A percentile compares a stretch with the other conserved stretches of the same genome.
Evolutionary conservation across 108 stramenopile genomes (phyloP).

Genomic region (Cylindrotheca fusiformis): DNA sequence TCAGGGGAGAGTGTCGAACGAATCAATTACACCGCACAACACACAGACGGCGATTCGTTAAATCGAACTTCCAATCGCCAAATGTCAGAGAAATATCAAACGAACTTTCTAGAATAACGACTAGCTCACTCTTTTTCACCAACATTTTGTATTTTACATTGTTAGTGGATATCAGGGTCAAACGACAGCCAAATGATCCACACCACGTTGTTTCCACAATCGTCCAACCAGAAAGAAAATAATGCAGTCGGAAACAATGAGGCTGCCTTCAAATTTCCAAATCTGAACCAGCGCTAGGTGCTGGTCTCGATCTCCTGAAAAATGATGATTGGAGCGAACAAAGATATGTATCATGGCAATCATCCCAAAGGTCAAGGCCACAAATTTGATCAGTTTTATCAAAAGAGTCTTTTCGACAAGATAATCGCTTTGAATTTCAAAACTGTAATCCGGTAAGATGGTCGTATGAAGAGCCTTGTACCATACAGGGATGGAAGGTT

Average conservation of each 20-base stretch:
- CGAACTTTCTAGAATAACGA: no score
- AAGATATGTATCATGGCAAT: constrained; percentile 37
- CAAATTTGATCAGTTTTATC: constrained; percentile 50
- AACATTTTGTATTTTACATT: no score
- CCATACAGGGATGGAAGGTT: background rate
- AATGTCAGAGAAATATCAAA: no score
- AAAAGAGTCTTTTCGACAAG: constrained; percentile 12
- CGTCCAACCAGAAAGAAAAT: constrained; percentile 62
- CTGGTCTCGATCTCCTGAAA: constrained; percentile 21
- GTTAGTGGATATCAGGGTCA: no score
- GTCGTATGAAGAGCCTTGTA: background rate
- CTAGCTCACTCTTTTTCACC: no score
- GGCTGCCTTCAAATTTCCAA: constrained; percentile 38
- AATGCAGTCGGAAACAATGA: constrained; percentile 42
- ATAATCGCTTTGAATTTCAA: background rate
- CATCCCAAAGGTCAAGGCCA: constrained; percentile 19
- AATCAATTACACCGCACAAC: no score
- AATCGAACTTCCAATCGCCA: constrained; percentile 36
- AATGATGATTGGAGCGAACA: constrained; percentile 8
- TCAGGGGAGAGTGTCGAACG: no score
- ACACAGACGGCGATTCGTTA: no score
- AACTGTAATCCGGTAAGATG: constrained; percentile 10
- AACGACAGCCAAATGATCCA: constrained; percentile 45
- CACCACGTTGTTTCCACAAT: constrained; percentile 35
- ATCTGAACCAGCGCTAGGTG: constrained; percentile 37